Base-by-base conservation (phyloP, 2,329 filamentous ascomycete genomes). In the Pleurostoma richardsiae region DNA sequence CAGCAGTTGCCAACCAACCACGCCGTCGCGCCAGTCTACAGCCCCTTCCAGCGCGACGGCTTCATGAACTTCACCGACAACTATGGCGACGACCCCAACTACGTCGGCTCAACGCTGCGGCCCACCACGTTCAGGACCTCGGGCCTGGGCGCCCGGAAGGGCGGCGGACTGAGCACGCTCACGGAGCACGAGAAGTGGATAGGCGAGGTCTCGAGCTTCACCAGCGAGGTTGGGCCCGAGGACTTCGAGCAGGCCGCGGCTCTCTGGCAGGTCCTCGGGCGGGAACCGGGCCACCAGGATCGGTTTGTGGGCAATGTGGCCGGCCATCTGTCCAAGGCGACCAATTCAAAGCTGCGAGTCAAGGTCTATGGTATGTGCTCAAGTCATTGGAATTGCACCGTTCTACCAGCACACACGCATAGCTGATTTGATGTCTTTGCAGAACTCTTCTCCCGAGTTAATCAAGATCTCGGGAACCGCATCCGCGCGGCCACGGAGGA, bases 1-100 rank as follows among this genome's bases (percentile, higher is more conserved):
- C 71, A 79, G 51, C 73, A 78, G 51, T 69, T 81, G 19, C 76
- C 77, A 5, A 67, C 71, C 55, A 81, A 80, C 59, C 69, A 67
- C 39, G 64, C 74, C 0, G 52, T 56, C 29, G 40, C 53, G 40
- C 52, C 51, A 3, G 64, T 46, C 49, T 72, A 52, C 58, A 54
- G 52, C 5, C 66, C 66, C 0, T 68, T 63, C 52, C 59, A 71
- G 53, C 67, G 70, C 4, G 70, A 73, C 46, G 70, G 70, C 0
- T 47, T 49, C 4, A 59, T 59, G 52, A 58, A 53, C 3, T 52
- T 65, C n/a, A 56, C 62, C n/a, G 62, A 64, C 7, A 76, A 76
- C 57, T 73, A 74, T 52, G 71, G 70, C 7, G 59, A 56, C 2
- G 66, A 72, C 39, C 71, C 72, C 6, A 65, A 70, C 54, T 75